These are phyloP conservation scores for Zasmidium cellare DNA, from an alignment of 2,329 filamentous ascomycete genomes.

Conservation along the genomic window DNA sequence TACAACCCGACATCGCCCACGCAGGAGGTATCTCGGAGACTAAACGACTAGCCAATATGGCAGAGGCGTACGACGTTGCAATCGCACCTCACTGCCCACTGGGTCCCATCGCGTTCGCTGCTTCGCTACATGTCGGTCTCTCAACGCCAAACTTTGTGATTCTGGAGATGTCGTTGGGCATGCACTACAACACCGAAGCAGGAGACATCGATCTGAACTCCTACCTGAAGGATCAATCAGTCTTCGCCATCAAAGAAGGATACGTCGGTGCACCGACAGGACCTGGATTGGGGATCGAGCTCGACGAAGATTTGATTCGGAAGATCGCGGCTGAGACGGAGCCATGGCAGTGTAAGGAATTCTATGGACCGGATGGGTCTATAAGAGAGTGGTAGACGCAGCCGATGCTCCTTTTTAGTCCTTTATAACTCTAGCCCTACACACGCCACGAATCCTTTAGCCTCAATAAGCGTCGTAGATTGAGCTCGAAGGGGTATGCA, in stretches of 20 bases:
- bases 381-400: conserved; percentile 66
- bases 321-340: conserved; percentile 58
- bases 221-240: conserved; percentile 31
- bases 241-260: conserved; percentile 32
- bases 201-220: conserved; percentile 60
- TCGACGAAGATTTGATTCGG: conserved; percentile 67
- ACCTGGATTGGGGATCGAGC: conserved; percentile 35
- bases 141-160: conserved; percentile 67
- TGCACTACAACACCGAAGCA: conserved; percentile 70
- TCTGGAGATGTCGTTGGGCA: conserved; percentile 76
- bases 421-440: neutral
- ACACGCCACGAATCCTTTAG: neutral
- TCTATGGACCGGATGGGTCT: conserved; percentile 66
- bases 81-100: conserved; percentile 73
- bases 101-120: conserved; percentile 71
- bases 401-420: too few species aligned
- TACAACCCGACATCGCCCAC: conserved; percentile 73
- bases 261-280: conserved; percentile 28
- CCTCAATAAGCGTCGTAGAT: too few species aligned
- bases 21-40: conserved; percentile 71
- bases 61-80: conserved; percentile 68
- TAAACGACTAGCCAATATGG: conserved; percentile 67
- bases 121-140: conserved; percentile 66
- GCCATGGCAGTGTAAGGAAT: conserved; percentile 67
- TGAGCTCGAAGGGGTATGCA: neutral